These are phyloP conservation scores for Neurospora discreta DNA, from an alignment of 495 filamentous ascomycete genomes.

Conservation along the genomic window DNA sequence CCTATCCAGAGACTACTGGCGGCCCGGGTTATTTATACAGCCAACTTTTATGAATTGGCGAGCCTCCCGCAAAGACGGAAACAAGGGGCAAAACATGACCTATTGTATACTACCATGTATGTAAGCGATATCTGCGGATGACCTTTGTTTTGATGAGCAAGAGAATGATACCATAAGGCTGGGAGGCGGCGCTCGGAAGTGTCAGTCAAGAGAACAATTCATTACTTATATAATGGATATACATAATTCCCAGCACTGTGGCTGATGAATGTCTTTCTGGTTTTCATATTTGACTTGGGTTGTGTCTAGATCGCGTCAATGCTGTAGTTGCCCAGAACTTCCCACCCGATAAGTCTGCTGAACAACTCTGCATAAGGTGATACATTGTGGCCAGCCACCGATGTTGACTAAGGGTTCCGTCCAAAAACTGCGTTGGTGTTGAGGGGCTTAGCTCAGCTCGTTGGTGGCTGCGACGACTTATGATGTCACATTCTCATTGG, in stretches of 20 bases:
- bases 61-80: neutral
- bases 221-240: neutral
- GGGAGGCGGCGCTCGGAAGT: neutral
- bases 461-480: neutral
- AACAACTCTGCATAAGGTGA: neutral
- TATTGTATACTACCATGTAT: constrained; percentile 6
- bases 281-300: neutral
- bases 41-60: neutral
- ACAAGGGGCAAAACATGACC: neutral
- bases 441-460: neutral
- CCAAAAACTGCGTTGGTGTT: neutral
- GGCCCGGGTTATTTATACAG: neutral
- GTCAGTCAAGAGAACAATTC: neutral
- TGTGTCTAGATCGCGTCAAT: neutral
- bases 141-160: constrained; percentile 1
- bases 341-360: neutral
- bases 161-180: constrained; percentile 11
- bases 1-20: neutral
- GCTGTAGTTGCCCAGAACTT: neutral
- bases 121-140: constrained; percentile 1
- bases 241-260: neutral
- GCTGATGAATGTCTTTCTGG: neutral
- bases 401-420: too few species aligned
- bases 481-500: constrained; percentile 8
- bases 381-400: neutral